Evolutionary conservation across 805 yeast genomes (phyloP), one percentile per base, ranked within the genome.

Genomic region (Nakazawaea holstii): DNA sequence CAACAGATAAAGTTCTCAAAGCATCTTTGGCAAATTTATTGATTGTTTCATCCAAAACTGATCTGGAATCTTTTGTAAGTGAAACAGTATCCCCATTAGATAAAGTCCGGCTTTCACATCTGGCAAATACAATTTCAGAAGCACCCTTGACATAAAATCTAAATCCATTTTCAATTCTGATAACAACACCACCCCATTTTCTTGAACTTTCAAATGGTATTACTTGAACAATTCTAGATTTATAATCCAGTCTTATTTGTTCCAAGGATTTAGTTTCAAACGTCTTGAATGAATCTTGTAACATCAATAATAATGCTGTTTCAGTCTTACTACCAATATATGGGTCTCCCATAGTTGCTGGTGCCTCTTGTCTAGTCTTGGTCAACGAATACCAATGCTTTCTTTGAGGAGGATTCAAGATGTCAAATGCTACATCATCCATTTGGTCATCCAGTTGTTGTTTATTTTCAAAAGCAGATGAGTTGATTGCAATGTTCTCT

Each of bases 271-370:
- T 67, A 15, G 67, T 55, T 14, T 68, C 60, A 35, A 70, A 68
- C 50, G 77, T 62, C 26, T 74, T 73, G 51, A 89, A 72, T 39
- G 74, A 70, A 39, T 75, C 71, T 37, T 75, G 71, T 1, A 94
- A 92, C 51, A 89, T 68, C 11, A 80, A 69, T 35, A 94, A 71
- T 48, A 94, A 65, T 0, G 99, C 97, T 31, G 91, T 81, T 65
- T 94, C 99, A 3, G 99, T 95, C 64, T 94, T 94, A 49, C 95
- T 87, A 6, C 99, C 99, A 42, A 90, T 70, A 58, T 77, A 90
- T 2, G 82, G 82, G 52, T 86, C 94, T 43, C 67, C 58, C 56
- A 20, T 41, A 11, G 11, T 27, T 32, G 31, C 29, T 28, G 31
- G 13, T 28, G 14, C 27, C n/a, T n/a, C 29, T 38, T 41, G 36